Evolutionary conservation across 805 yeast genomes (phyloP), one percentile per base, ranked within the genome.

Genomic region (Yamadazyma takamatsuzukensis): DNA sequence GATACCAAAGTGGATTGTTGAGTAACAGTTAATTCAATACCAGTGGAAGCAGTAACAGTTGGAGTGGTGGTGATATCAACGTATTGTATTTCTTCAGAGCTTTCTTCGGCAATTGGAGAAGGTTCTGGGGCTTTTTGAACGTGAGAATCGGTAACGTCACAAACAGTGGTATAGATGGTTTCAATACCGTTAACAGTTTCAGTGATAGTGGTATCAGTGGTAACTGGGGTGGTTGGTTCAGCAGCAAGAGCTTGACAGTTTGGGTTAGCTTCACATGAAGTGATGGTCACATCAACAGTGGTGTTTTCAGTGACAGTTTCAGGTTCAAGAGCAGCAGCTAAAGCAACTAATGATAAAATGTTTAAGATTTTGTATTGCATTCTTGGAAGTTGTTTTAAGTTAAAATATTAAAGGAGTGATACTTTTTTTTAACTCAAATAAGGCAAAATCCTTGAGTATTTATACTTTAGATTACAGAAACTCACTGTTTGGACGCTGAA

Each of bases 41-140:
- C 69, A 33, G 68, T 62, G 22, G 76, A 64, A n/a, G 53, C 56
- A 36, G 72, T 62, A 30, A 59, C 68, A 34, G 67, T 58, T 46
- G 78, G 78, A 29, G 78, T 73, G 37, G 65, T 53, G 39, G 77
- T 71, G 46, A 63, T 58, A 44, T 73, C 76, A 32, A 70, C 73
- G 50, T 64, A 69, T n/a, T 33, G 32, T 23, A 45, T 29, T 13
- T 37, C 47, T 29, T 47, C 43, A 14, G 46, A 23, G 11, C 42
- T 29, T 21, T 43, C 21, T 22, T 43, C 41, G 12, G 38, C 43
- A 18, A 51, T 32, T 16, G 44, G 47, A 19, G 44, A 34, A 23
- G 45, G 40, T 21, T 37, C 29, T 13, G 33, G 31, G 16, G 24
- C 44, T 23, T 38, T 33, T 18, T 33, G 28, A 21, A 44, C 31